Conservation (phyloP, 2,329 filamentous ascomycete genomes). For the Arthrinium phaeospermum region DNA sequence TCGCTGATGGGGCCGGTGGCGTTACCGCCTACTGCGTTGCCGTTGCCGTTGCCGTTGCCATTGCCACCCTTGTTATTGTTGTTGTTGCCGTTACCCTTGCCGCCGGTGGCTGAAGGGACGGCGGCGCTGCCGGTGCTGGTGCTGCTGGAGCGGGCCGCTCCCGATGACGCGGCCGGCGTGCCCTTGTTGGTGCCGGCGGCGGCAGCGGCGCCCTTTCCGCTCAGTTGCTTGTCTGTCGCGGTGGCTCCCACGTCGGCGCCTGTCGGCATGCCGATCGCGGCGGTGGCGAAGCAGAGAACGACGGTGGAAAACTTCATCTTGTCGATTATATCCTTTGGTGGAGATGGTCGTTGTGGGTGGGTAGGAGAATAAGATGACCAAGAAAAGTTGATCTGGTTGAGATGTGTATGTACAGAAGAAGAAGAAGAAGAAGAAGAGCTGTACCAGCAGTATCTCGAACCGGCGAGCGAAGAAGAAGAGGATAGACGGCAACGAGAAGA, state of each 20-base stretch:
- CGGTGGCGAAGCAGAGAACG: conserved; percentile 11
- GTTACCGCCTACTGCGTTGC: neutral
- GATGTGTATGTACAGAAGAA: neutral
- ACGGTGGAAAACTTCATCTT: conserved; percentile 16
- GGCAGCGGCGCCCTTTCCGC: neutral
- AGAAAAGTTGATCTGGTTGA: neutral
- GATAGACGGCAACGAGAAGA: neutral
- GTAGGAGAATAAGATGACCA: neutral
- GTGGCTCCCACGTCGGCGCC: neutral
- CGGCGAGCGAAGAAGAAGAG: conserved; percentile 7
- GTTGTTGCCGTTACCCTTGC: neutral
- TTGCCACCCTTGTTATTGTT: neutral
- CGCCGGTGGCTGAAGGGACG: neutral
- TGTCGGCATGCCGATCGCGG: neutral
- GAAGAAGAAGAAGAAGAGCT: neutral
- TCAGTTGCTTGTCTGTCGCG: neutral
- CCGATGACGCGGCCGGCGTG: neutral
- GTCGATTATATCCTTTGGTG: neutral
- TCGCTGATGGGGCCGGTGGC: conserved; percentile 16
- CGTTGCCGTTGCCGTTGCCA: neutral
- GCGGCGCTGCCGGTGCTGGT: neutral
- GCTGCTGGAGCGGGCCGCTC: neutral
- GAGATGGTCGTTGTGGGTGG: neutral
- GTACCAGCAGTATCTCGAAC: conserved; percentile 16
- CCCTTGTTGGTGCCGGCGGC: neutral